A percentile compares a stretch with the other conserved stretches of the same genome.
Conservation (phyloP, 139 green algal genomes). For the Coelastrella sp. region DNA sequence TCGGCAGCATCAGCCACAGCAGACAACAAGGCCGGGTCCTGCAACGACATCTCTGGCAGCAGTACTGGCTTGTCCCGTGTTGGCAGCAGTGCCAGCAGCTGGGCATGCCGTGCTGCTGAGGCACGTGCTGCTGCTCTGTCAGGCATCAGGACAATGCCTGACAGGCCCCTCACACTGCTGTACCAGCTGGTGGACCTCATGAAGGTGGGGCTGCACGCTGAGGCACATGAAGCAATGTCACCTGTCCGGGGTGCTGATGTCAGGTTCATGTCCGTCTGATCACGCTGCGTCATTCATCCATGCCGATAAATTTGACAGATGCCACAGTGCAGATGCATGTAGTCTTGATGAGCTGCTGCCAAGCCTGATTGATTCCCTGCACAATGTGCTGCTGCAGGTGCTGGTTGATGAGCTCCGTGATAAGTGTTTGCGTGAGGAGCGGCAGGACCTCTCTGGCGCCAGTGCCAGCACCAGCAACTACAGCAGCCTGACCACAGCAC, state of each 20-base stretch:
- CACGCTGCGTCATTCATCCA: not conserved
- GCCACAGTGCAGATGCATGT: not conserved
- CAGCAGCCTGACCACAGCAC: conserved; percentile 75
- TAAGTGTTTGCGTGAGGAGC: conserved; percentile 81
- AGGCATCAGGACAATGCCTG: conserved; percentile 64
- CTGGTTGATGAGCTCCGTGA: conserved; percentile 85
- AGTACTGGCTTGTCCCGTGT: not conserved
- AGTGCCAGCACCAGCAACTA: conserved; percentile 54
- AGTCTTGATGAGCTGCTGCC: not conserved
- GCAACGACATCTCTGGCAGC: not conserved
- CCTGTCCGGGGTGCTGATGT: too few relatives aligned
- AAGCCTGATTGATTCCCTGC: not conserved
- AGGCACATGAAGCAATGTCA: not conserved
- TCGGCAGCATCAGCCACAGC: too few relatives aligned
- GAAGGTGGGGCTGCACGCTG: conserved; percentile 49
- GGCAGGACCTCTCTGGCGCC: conserved; percentile 16
- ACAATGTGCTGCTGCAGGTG: conserved; percentile 43
- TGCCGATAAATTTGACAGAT: too few relatives aligned
- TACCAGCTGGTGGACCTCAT: conserved; percentile 75
- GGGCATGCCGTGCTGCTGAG: conserved; percentile 1
- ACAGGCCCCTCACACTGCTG: conserved; percentile 78
- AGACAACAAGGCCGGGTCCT: too few relatives aligned
- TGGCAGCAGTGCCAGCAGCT: not conserved
- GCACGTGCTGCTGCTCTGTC: conserved; percentile 34
- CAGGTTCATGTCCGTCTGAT: not conserved